Percentiles rank a stretch among this genome's conserved stretches.
Evolutionary conservation across 768 basidiomycete genomes (phyloP).

Genomic region (Lentinula sp.): DNA sequence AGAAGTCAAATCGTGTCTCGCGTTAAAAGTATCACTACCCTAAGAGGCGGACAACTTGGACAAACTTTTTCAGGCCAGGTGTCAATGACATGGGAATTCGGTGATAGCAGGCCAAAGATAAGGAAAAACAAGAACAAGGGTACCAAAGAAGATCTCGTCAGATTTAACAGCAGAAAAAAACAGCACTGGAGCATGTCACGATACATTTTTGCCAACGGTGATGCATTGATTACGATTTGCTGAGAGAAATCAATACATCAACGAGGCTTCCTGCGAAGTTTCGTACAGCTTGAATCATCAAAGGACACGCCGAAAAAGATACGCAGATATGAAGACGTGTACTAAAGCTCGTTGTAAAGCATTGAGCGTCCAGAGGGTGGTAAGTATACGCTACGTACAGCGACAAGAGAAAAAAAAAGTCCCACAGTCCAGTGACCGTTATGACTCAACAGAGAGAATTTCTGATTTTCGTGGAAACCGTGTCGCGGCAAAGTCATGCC

Average conservation of each 20-base stretch:
- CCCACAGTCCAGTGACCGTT: neutral
- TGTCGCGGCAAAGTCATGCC: neutral
- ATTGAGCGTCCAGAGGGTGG: neutral
- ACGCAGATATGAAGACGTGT: too few relatives aligned
- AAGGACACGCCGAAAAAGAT: too few relatives aligned
- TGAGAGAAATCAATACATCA: neutral
- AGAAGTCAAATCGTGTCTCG: neutral
- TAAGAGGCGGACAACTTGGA: neutral
- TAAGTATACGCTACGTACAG: too few relatives aligned
- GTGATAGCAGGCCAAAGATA: neutral
- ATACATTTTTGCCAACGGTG: neutral
- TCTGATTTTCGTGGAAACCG: constrained; percentile 2
- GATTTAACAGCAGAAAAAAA: neutral
- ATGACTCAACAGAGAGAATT: neutral
- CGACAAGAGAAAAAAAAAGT: neutral
- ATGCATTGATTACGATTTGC: neutral
- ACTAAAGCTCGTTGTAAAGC: too few relatives aligned
- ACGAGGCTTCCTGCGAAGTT: neutral
- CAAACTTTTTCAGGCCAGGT: neutral
- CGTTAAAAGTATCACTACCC: neutral
- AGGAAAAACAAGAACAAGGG: neutral
- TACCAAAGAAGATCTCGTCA: neutral
- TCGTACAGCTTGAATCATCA: too few relatives aligned
- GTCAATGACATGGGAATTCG: neutral
- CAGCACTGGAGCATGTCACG: neutral